Evolutionary conservation across 768 basidiomycete genomes (phyloP).

Genomic region (Russula sp.): DNA sequence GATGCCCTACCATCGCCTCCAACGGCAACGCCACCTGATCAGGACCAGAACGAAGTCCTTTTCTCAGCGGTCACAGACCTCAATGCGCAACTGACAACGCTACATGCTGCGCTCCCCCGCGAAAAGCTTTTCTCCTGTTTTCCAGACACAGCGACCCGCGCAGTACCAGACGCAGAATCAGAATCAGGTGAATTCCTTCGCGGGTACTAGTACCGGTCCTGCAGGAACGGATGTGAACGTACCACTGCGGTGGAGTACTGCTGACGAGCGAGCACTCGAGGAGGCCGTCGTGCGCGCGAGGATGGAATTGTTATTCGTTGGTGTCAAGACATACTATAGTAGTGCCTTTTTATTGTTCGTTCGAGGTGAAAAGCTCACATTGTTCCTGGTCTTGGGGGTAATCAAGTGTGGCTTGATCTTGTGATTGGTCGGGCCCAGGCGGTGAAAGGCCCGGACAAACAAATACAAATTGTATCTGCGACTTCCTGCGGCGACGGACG

Average conservation of each 20-base stretch:
- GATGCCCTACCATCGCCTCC: neutral
- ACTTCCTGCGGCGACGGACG: no score
- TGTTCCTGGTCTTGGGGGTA: no score
- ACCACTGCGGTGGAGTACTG: neutral
- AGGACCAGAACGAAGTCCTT: neutral
- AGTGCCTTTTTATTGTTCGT: neutral
- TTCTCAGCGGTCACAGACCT: conserved; percentile 43
- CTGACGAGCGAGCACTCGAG: neutral
- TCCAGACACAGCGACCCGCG: conserved; percentile 90
- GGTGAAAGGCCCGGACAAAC: no score
- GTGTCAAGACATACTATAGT: neutral
- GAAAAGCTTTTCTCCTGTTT: conserved; percentile 81
- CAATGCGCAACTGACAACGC: conserved; percentile 55
- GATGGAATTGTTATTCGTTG: conserved; percentile 35
- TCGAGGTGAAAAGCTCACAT: no score
- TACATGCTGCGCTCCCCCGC: conserved; percentile 67
- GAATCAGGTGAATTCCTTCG: conserved; percentile 62
- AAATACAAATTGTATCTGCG: no score
- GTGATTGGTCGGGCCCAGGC: no score
- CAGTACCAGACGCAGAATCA: conserved; percentile 48
- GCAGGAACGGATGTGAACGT: conserved; percentile 29
- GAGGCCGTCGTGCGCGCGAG: conserved; percentile 49
- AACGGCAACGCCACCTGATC: neutral
- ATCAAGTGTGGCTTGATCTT: no score
- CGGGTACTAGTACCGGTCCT: no score